Conservation (phyloP, 2,329 filamentous ascomycete genomes). For the Neurospora sp. region DNA sequence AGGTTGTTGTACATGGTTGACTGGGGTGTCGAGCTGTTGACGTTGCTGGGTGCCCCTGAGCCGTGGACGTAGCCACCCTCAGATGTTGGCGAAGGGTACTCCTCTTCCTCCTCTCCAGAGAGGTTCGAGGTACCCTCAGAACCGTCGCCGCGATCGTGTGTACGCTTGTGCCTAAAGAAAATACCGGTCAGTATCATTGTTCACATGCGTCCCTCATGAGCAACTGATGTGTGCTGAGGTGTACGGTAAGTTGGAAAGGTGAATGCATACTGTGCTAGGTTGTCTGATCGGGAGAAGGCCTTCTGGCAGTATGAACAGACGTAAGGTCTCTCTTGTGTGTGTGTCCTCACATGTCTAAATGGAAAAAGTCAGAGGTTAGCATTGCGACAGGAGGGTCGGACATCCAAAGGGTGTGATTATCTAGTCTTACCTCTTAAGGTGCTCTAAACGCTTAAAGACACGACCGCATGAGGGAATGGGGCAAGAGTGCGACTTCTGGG, state of each 20-base stretch:
- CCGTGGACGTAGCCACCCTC: conserved; percentile 52
- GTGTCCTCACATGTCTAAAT: conserved; percentile 87
- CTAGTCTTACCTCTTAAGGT: conserved; percentile 85
- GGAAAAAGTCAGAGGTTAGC: conserved; percentile 37
- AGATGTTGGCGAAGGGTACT: conserved; percentile 64
- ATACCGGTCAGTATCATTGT: conserved; percentile 28
- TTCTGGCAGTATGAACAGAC: conserved; percentile 97
- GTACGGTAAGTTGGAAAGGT: not conserved
- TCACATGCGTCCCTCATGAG: conserved; percentile 20
- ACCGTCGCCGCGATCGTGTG: conserved; percentile 56
- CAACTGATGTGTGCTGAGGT: not conserved
- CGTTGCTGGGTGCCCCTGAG: conserved; percentile 38
- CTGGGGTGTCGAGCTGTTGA: conserved; percentile 19
- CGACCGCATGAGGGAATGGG: conserved; percentile 97
- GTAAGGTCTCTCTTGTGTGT: conserved; percentile 98
- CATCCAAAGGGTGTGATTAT: conserved; percentile 29
- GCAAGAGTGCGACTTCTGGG: conserved; percentile 96
- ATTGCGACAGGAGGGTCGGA: conserved; percentile 30
- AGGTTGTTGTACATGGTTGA: conserved; percentile 43
- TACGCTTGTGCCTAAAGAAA: conserved; percentile 72
- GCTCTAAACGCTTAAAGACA: conserved; percentile 97
- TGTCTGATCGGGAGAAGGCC: conserved; percentile 96
- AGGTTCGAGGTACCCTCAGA: conserved; percentile 49
- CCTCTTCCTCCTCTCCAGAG: conserved; percentile 79
- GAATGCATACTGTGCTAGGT: conserved; percentile 80